Evolutionary conservation across 2,329 filamentous ascomycete genomes (phyloP).

Genomic region (Colletotrichum zoysiae): DNA sequence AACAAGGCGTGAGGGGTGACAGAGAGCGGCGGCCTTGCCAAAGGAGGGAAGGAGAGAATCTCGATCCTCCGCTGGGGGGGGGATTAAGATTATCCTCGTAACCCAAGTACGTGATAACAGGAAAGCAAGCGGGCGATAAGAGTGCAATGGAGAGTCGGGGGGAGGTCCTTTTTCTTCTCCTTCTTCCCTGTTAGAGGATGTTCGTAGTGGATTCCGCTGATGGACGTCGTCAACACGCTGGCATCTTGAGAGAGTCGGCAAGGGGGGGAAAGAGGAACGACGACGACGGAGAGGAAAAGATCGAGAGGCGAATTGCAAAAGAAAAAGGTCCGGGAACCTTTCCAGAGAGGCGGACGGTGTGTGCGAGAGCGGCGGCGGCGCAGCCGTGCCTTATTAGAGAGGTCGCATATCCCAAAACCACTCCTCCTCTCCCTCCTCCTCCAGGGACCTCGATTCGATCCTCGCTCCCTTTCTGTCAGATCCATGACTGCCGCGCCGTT

Average conservation of each 20-base stretch:
- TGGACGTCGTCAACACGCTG: conserved; percentile 35
- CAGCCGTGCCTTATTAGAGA: conserved; percentile 32
- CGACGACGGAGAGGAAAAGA: neutral
- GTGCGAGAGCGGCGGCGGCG: conserved; percentile 18
- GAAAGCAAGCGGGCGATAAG: neutral
- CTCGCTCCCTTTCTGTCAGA: neutral
- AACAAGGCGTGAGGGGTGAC: neutral
- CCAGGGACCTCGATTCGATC: neutral
- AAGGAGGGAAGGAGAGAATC: conserved; percentile 12
- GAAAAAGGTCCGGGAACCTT: conserved; percentile 18
- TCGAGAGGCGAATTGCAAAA: conserved; percentile 14
- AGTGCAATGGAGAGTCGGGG: neutral
- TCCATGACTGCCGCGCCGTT: neutral
- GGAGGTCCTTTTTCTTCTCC: neutral
- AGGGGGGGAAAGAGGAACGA: neutral
- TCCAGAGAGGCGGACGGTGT: neutral
- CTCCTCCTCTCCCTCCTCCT: neutral
- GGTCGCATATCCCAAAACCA: conserved; percentile 26
- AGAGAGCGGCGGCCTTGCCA: no score
- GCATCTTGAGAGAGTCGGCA: neutral
- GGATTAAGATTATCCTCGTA: conserved; percentile 36
- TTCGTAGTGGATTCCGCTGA: neutral
- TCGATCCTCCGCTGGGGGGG: conserved; percentile 19
- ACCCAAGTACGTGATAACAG: neutral
- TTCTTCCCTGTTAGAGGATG: neutral